A percentile compares a stretch with the other conserved stretches of the same genome.
Conservation (phyloP, 441 rosid species). For the Populus tomentosa region DNA sequence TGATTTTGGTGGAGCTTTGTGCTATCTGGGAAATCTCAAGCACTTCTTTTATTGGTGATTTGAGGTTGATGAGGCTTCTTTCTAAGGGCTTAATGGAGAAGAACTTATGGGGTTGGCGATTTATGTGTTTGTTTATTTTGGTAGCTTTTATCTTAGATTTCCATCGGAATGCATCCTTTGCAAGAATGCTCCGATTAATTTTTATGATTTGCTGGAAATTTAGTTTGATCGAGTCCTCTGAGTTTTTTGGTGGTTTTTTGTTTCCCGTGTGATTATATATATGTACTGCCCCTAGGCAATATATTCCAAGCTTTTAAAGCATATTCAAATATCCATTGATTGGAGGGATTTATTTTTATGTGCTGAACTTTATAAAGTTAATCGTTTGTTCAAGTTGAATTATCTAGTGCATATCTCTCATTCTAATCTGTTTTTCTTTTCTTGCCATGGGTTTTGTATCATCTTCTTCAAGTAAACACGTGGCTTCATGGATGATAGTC, state of each 20-base stretch:
- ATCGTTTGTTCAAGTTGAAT: no score
- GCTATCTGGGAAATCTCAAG: not conserved
- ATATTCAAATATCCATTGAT: not conserved
- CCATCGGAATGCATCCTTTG: not conserved
- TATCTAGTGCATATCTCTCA: not conserved
- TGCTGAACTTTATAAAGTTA: no score
- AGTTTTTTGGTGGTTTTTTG: no score
- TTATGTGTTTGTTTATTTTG: not conserved
- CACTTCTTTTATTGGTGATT: constrained; percentile 1
- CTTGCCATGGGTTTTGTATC: constrained; percentile 15
- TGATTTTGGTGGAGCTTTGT: not conserved
- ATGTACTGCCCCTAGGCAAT: not conserved
- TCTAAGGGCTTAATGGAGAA: not conserved
- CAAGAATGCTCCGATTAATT: not conserved
- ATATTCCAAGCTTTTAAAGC: not conserved
- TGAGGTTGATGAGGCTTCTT: constrained; percentile 1
- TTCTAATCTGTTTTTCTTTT: not conserved
- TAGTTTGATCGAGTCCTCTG: not conserved
- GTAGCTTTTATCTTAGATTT: not conserved
- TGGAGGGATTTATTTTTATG: no score
- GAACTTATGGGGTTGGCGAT: not conserved
- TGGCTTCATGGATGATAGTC: constrained; percentile 71
- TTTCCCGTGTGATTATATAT: not conserved
- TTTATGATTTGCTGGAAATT: not conserved
- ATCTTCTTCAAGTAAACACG: constrained; percentile 7